Conservation (phyloP, 202 grass and related monocot genomes). For the Digitaria exilis region DNA sequence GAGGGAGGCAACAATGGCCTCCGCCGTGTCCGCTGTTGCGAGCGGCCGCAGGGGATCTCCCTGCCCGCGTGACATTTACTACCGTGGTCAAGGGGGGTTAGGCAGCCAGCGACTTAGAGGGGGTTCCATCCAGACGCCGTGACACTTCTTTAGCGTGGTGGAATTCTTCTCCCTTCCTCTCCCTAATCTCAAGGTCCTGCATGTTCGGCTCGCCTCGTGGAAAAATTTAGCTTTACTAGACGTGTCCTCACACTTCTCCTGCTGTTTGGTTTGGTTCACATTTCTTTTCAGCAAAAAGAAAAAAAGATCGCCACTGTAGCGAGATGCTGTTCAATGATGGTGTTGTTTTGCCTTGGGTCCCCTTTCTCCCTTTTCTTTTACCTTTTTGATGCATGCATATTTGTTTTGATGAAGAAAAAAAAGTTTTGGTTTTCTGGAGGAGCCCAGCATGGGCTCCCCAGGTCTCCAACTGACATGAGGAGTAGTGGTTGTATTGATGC, state of each 20-base stretch:
- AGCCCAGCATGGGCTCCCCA: slow-evolving; percentile 6
- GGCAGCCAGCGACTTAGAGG: slow-evolving; percentile 31
- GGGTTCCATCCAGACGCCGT: slow-evolving; percentile 18
- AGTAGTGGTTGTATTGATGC: slow-evolving; percentile 44
- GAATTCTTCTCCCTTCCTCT: slow-evolving; percentile 38
- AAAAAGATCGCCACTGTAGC: slow-evolving; percentile 34
- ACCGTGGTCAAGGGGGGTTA: slow-evolving; percentile 50
- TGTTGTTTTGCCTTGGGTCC: slow-evolving; percentile 46
- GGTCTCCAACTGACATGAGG: slow-evolving; percentile 30
- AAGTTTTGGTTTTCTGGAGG: slow-evolving; percentile 6
- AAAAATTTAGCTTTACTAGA: slow-evolving; percentile 32
- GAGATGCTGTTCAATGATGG: slow-evolving; percentile 53
- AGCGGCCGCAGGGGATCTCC: background rate
- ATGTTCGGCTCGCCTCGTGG: slow-evolving; percentile 38
- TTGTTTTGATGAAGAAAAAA: background rate
- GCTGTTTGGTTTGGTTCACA: slow-evolving; percentile 23
- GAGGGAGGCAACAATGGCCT: background rate
- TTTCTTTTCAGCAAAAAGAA: slow-evolving; percentile 19
- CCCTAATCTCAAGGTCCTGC: slow-evolving; percentile 1
- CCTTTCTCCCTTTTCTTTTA: background rate
- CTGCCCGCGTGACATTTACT: background rate
- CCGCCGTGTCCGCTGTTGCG: background rate
- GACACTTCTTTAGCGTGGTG: slow-evolving; percentile 22
- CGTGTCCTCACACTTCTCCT: background rate
- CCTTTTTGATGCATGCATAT: background rate